These are phyloP conservation scores for Boletellus deceptivus DNA, from an alignment of 1,284 basidiomycete species.

Conservation along the genomic window DNA sequence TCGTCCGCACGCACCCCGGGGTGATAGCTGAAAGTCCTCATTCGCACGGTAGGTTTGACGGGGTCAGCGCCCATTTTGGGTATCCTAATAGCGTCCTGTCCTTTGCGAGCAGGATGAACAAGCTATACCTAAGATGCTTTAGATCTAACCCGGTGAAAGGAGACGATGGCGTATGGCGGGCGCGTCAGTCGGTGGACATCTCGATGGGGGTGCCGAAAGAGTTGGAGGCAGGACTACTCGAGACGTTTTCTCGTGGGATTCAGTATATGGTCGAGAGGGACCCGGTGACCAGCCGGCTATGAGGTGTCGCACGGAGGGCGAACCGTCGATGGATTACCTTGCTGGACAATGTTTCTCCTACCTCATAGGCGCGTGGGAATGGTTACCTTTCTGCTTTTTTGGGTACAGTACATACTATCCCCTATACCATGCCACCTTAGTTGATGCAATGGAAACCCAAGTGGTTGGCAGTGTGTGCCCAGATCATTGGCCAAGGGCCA, in stretches of 20 bases:
- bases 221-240: slow-evolving; percentile 19
- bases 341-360: too few species aligned
- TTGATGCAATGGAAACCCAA: too few species aligned
- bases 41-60: slow-evolving; percentile 21
- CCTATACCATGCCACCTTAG: too few species aligned
- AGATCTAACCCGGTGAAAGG: slow-evolving; percentile 27
- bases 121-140: slow-evolving; percentile 32
- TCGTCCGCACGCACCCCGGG: background rate
- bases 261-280: slow-evolving; percentile 4
- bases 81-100: slow-evolving; percentile 23
- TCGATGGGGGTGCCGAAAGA: slow-evolving; percentile 23
- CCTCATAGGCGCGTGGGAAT: too few species aligned
- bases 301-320: too few species aligned
- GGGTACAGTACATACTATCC: too few species aligned
- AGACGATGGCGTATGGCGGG: slow-evolving; percentile 19
- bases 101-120: slow-evolving; percentile 21
- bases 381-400: too few species aligned
- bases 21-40: background rate
- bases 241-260: slow-evolving; percentile 17
- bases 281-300: too few species aligned
- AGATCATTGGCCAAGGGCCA: too few species aligned
- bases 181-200: slow-evolving; percentile 20
- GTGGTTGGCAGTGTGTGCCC: too few species aligned
- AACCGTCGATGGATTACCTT: too few species aligned
- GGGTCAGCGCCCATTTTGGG: slow-evolving; percentile 35